Evolutionary conservation across 306 rosid genomes (phyloP), one percentile per base, ranked within the genome.

Genomic region (Lathyrus tuberosus): DNA sequence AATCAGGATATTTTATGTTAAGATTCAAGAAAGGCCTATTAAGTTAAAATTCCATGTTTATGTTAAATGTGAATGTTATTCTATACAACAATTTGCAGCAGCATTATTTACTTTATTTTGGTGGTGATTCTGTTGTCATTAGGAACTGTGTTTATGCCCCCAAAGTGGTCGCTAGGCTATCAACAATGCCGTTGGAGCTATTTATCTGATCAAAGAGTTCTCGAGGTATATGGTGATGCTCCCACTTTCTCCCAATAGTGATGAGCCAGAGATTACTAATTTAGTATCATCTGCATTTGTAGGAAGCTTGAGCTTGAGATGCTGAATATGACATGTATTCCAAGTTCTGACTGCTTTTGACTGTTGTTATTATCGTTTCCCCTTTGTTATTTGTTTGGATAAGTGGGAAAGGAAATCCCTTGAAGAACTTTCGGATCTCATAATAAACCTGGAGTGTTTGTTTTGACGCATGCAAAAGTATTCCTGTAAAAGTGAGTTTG

Each of bases 141-240:
- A 92, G 98, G 96, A 49, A 85, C 96, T 51, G 78, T 85, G 30
- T 89, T 86, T 75, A 86, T 92, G 96, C 98, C 98, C 38, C 96
- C 96, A 67, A 92, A 90, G 77, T 92, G 98, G 96, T 78, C 98
- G 65, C 73, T 92, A 70, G 98, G 96, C 77, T 92, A 92, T 83
- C 98, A 90, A 12, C 98, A 92, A 79, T 86, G 98, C 66, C 96
- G 92, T 68, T 92, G 88, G 84, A 90, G 98, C 80, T 88, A 92
- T 41, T 64, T 79, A 31, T 80, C 96, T 79, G 96, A 84, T 40
- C 78, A 78, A 77, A 84, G 87, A 79, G 98, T 93, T 74, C 79
- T 79, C 69, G 90, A 93, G 91, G 98, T 86, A 83, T 17, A 46
- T 41, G 62, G 31, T 35, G 66, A 70, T 65, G 18, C 73, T 67